Evolutionary conservation across 306 rosid genomes (phyloP).

Genomic region (Corylus americana): DNA sequence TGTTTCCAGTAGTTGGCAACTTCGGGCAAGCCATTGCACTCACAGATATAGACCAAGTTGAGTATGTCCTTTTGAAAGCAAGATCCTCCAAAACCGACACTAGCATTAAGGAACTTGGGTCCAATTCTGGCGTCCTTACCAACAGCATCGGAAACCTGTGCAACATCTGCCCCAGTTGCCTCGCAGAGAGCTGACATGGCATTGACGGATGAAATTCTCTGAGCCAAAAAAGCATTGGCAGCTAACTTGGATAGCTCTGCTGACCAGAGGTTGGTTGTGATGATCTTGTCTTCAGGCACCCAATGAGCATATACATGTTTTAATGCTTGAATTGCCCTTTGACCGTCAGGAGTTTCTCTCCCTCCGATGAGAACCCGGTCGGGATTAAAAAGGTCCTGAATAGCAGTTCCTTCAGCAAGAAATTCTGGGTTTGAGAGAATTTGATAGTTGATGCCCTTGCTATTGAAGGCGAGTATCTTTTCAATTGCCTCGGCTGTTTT

Average conservation of each 20-base stretch:
- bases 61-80: slow-evolving; percentile 86
- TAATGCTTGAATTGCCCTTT: slow-evolving; percentile 55
- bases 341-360: slow-evolving; percentile 55
- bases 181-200: slow-evolving; percentile 87
- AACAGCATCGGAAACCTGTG: slow-evolving; percentile 66
- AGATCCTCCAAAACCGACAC: slow-evolving; percentile 94
- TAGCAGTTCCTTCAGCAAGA: slow-evolving; percentile 86
- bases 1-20: slow-evolving; percentile 82
- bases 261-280: slow-evolving; percentile 79
- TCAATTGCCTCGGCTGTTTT: slow-evolving; percentile 82
- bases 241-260: slow-evolving; percentile 84
- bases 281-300: slow-evolving; percentile 73
- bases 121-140: slow-evolving; percentile 77
- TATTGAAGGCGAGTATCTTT: slow-evolving; percentile 59
- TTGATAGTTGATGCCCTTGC: slow-evolving; percentile 59
- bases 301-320: slow-evolving; percentile 64
- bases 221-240: slow-evolving; percentile 81
- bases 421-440: slow-evolving; percentile 82
- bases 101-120: slow-evolving; percentile 62
- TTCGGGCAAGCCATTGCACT: slow-evolving; percentile 72
- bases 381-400: slow-evolving; percentile 67
- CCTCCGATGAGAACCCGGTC: slow-evolving; percentile 84
- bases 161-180: slow-evolving; percentile 80
- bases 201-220: slow-evolving; percentile 79
- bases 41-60: slow-evolving; percentile 76